Evolutionary conservation across 352 stramenopile species (phyloP).

Genomic region (Pythium scleroteichum): DNA sequence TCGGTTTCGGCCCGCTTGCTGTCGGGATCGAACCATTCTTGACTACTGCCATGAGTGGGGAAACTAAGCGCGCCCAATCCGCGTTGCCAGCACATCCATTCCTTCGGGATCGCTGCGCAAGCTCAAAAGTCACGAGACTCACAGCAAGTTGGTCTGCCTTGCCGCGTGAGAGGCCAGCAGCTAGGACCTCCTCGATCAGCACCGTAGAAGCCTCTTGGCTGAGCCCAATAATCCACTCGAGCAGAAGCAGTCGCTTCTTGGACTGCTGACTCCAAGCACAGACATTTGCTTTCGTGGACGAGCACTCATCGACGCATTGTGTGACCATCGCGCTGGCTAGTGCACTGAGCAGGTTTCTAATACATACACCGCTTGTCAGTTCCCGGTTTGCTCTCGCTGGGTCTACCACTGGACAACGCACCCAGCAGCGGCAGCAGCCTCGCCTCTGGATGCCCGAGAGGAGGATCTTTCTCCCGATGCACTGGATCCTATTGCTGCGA

Average conservation of each 20-base stretch:
- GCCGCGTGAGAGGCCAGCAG: slow-evolving; percentile 12
- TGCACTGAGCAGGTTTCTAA: slow-evolving; percentile 49
- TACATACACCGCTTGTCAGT: no score
- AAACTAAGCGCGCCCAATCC: neutral
- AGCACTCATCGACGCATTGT: slow-evolving; percentile 45
- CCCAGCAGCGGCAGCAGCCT: neutral
- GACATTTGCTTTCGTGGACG: slow-evolving; percentile 46
- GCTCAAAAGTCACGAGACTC: slow-evolving; percentile 61
- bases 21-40: slow-evolving; percentile 4
- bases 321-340: slow-evolving; percentile 42
- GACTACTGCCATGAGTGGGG: slow-evolving; percentile 10
- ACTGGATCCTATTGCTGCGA: neutral
- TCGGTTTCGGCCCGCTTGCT: slow-evolving; percentile 40
- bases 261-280: slow-evolving; percentile 57
- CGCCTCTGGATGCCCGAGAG: neutral
- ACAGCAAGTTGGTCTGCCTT: slow-evolving; percentile 59
- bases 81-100: neutral
- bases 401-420: slow-evolving; percentile 4
- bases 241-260: slow-evolving; percentile 46
- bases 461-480: neutral
- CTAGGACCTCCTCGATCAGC: slow-evolving; percentile 39
- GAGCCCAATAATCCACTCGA: slow-evolving; percentile 51
- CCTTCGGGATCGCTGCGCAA: slow-evolving; percentile 41
- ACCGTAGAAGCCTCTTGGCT: slow-evolving; percentile 10
- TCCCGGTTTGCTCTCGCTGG: no score